Evolutionary conservation across 768 basidiomycete species (phyloP).

Genomic region (Hysterangium stoloniferum): DNA sequence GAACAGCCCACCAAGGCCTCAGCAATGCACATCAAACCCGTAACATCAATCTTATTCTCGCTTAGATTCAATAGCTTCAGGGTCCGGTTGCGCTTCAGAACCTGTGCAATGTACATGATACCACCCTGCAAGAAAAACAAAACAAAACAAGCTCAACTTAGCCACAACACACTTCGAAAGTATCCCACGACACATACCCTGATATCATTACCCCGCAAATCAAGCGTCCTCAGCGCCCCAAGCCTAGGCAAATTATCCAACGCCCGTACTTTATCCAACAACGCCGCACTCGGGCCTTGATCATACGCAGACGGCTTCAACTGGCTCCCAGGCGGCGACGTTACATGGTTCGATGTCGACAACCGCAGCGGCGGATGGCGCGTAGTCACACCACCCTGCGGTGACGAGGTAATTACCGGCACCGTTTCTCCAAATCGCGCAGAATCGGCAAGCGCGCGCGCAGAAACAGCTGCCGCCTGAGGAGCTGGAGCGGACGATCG

Average conservation of each 20-base stretch:
- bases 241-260: conserved; percentile 79
- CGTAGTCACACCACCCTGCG: conserved; percentile 43
- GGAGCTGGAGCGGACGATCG: neutral
- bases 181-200: conserved; percentile 41
- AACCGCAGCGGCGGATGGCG: conserved; percentile 26
- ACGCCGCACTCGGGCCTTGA: conserved; percentile 59
- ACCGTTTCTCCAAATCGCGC: conserved; percentile 23
- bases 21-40: conserved; percentile 70
- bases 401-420: conserved; percentile 59
- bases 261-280: conserved; percentile 85
- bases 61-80: conserved; percentile 89
- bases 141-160: conserved; percentile 7
- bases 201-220: conserved; percentile 89
- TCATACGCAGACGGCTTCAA: conserved; percentile 19
- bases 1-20: conserved; percentile 70
- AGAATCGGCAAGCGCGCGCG: neutral
- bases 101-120: conserved; percentile 87
- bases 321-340: conserved; percentile 9
- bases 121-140: conserved; percentile 40
- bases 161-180: conserved; percentile 1
- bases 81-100: conserved; percentile 91
- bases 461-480: neutral
- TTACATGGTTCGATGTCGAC: conserved; percentile 1
- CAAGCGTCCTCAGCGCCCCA: conserved; percentile 81
- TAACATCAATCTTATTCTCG: conserved; percentile 88